A percentile compares a stretch with the other conserved stretches of the same genome.
These are phyloP conservation scores for Alternaria gansuensis DNA, from an alignment of 2,329 filamentous ascomycete species.

Conservation along the genomic window DNA sequence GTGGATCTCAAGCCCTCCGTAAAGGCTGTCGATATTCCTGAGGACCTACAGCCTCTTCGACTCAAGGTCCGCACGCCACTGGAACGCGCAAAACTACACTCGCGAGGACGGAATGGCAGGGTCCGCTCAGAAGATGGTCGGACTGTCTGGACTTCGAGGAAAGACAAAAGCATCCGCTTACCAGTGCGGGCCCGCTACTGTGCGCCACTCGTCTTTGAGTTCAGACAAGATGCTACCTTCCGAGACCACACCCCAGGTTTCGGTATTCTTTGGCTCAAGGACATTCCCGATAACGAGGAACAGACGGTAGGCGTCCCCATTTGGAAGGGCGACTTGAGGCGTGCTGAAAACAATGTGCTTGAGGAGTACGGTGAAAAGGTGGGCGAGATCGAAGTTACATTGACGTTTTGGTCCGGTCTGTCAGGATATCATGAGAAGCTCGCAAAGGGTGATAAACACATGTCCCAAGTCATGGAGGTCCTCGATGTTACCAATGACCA, in stretches of 20 bases:
- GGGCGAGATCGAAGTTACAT: conserved; percentile 65
- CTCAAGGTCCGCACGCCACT: conserved; percentile 69
- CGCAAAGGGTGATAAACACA: conserved; percentile 63
- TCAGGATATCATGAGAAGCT: conserved; percentile 67
- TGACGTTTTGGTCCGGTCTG: conserved; percentile 70
- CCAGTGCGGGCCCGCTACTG: conserved; percentile 70
- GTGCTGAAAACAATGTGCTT: conserved; percentile 60
- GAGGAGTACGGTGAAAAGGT: conserved; percentile 64
- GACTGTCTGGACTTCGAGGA: conserved; percentile 63
- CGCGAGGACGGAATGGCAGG: conserved; percentile 45
- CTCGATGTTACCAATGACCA: conserved; percentile 69
- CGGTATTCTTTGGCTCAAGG: conserved; percentile 72
- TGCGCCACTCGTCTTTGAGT: conserved; percentile 65
- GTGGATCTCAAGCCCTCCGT: conserved; percentile 68
- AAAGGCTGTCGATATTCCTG: conserved; percentile 60
- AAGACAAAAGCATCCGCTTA: conserved; percentile 59
- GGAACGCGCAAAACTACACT: conserved; percentile 66
- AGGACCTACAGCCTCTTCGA: conserved; percentile 60
- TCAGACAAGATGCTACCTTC: conserved; percentile 64
- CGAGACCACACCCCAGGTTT: conserved; percentile 68
- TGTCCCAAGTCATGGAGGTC: conserved; percentile 70
- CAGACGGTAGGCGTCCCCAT: conserved; percentile 67
- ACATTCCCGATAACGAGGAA: conserved; percentile 74
- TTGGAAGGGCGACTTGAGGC: conserved; percentile 71
- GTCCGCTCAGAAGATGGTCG: conserved; percentile 46